Base-by-base conservation (phyloP, 1,139 yeast genomes). In the Saccharomyces hybrid region DNA sequence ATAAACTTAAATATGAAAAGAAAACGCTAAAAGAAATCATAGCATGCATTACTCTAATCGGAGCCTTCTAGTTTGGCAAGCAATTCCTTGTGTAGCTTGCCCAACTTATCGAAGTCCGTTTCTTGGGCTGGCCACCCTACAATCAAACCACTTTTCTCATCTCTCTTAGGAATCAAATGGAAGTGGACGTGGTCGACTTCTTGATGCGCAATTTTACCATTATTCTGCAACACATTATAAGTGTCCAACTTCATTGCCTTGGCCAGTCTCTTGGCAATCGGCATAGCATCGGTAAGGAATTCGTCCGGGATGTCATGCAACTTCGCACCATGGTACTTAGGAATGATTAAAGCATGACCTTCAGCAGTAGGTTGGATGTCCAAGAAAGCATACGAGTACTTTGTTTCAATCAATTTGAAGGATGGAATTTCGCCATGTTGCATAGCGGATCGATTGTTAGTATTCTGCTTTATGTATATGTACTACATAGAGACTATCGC, bases 131-230 rank as follows among this genome's bases (percentile, higher is more conserved):
- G 97, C 97, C 98, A 91, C 32, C 93, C 96, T 41, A 91, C 90
- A 41, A 77, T 78, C 59, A 91, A 78, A 0, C 98, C 98, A 16
- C 90, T 75, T 44, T 77, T 77, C 2, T 70, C 75, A 62, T 83
- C 83, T 56, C 78, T 78, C 78, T 91, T 91, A 48, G 99, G 99
- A 66, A 93, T 93, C 71, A 93, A 81, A 69, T 93, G 99, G 79
- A 93, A 87, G 71, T 91, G 99, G 55, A 91, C 97, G 70, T 93
- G 99, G 65, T 87, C 96, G 57, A 93, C 97, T 56, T 78, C 83
- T 73, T 93, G 98, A 69, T 91, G 97, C 25, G 98, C 98, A 67
- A 90, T 84, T 64, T 87, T 73, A 44, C 98, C 98, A 64, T 93
- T 91, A 76, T 93, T 93, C 72, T 91, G 98, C 61, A 91, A 77